phyloP scores from a whole-genome alignment of 495 filamentous ascomycete species.

The Aspergillus egyptiacus region DNA sequence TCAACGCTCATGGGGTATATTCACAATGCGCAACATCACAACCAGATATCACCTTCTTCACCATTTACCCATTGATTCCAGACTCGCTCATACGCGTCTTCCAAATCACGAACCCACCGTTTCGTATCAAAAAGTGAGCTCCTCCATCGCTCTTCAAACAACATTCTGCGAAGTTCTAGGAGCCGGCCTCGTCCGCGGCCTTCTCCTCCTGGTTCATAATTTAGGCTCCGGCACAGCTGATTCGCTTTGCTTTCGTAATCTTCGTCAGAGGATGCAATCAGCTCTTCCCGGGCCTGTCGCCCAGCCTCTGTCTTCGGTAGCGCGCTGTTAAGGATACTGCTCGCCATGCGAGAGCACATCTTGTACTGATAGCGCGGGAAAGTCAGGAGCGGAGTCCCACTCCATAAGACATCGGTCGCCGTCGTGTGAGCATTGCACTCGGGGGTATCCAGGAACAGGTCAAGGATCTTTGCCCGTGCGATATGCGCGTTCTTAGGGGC shows the following conservation, averaged over 20 bases:
- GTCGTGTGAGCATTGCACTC: slow-evolving; percentile 99
- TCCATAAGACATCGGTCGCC: slow-evolving; percentile 94
- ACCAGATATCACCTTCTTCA: slow-evolving; percentile 86
- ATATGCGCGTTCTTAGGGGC: slow-evolving; percentile 95
- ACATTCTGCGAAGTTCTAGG: slow-evolving; percentile 65
- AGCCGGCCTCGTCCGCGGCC: slow-evolving; percentile 62
- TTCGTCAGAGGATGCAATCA: slow-evolving; percentile 71
- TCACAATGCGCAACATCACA: slow-evolving; percentile 39
- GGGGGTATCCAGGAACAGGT: slow-evolving; percentile 94
- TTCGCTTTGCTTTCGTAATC: slow-evolving; percentile 80
- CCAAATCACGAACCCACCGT: slow-evolving; percentile 88
- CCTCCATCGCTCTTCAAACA: slow-evolving; percentile 75
- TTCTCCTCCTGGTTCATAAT: slow-evolving; percentile 48
- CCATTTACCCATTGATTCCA: slow-evolving; percentile 85
- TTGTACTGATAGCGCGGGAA: slow-evolving; percentile 95
- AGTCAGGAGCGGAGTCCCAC: slow-evolving; percentile 86
- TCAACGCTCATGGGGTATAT: slow-evolving; percentile 25
- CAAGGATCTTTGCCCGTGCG: slow-evolving; percentile 80
- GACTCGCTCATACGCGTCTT: slow-evolving; percentile 79
- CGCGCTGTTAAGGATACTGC: slow-evolving; percentile 85
- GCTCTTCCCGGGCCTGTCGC: slow-evolving; percentile 58
- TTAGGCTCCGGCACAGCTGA: slow-evolving; percentile 59
- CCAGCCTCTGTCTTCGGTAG: slow-evolving; percentile 66
- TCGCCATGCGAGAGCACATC: slow-evolving; percentile 98
- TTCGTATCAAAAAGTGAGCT: slow-evolving; percentile 87